These are phyloP conservation scores for Parathielavia hyrcaniae DNA, from an alignment of 495 filamentous ascomycete genomes.

Conservation along the genomic window DNA sequence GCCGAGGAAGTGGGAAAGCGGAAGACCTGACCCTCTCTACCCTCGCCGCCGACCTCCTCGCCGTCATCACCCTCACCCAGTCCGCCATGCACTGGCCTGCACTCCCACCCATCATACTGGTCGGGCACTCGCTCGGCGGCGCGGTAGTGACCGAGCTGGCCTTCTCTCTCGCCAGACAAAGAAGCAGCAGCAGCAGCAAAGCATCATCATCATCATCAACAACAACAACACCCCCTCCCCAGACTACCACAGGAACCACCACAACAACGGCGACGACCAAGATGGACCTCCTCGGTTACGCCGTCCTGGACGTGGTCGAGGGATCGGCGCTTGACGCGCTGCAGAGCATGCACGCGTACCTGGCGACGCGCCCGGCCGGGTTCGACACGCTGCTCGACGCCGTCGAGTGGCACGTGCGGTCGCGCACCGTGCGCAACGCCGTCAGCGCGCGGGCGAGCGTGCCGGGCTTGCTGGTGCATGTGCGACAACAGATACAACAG, in stretches of 20 bases:
- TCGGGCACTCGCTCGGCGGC: constrained; percentile 96
- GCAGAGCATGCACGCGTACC: constrained; percentile 86
- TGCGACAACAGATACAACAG: constrained; percentile 24
- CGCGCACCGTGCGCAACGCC: constrained; percentile 79
- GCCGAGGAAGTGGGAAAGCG: constrained; percentile 23
- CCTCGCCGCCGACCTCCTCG: constrained; percentile 64
- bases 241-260: neutral
- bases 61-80: constrained; percentile 60
- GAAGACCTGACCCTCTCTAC: constrained; percentile 61
- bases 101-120: constrained; percentile 68
- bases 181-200: neutral
- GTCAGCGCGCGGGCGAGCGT: constrained; percentile 78
- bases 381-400: constrained; percentile 70
- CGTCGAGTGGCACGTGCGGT: constrained; percentile 90
- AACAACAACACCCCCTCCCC: neutral
- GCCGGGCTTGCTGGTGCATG: constrained; percentile 65
- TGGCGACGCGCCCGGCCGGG: constrained; percentile 70
- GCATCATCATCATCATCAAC: neutral
- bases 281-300: constrained; percentile 64
- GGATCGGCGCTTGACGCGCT: constrained; percentile 83
- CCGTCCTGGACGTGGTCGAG: constrained; percentile 93
- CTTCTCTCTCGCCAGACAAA: constrained; percentile 22
- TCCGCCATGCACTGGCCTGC: constrained; percentile 60
- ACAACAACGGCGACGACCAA: neutral
- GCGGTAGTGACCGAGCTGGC: constrained; percentile 87